Base-by-base conservation (phyloP, 2,329 filamentous ascomycete species). In the Huntiella savannae region DNA sequence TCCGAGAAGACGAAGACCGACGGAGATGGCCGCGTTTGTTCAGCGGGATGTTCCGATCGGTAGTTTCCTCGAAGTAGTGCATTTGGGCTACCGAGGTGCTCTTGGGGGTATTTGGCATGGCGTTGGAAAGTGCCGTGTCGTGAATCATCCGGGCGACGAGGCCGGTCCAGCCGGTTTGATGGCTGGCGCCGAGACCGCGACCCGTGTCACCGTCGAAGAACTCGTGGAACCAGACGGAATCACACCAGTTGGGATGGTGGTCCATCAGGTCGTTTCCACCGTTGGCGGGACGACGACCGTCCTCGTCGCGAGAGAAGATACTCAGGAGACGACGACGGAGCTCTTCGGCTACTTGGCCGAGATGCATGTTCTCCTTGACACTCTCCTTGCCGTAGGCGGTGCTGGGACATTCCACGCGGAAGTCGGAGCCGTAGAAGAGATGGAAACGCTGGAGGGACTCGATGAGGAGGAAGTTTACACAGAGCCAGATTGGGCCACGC, bases 151-250 rank as follows among this genome's bases (percentile, higher is more conserved):
- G 87, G 19, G 88, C 88, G 59, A 96, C 86, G 54, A 96, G 63
- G 17, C 88, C 88, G 34, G 88, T 95, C 88, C 91, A 96, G 43
- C 88, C 88, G 58, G 85, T 94, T 62, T 96, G 91, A 62, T 96
- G 91, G 41, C 79, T 88, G 34, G 88, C 85, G 48, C 88, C 88
- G 1, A 96, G 71, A 12, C 91, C 88, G 53, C 86, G 80, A 11
- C 88, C 88, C 43, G 70, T 79, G 59, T 96, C 87, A 35, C 86
- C 88, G 58, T 96, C 88, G 58, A 96, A 96, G 69, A 92, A 96
- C 60, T 96, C 88, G 59, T 93, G 82, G 70, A 93, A 96, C 83
- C 85, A 95, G 55, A 96, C 46, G 56, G 87, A 76, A 56, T 92
- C 87, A 60, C 81, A 88, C 88, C 88, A 96, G 61, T 94, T 69